Percentiles rank a stretch among this genome's conserved stretches.
Evolutionary conservation across 2,329 filamentous ascomycete genomes (phyloP).

Genomic region (Trichophaea hybrida): DNA sequence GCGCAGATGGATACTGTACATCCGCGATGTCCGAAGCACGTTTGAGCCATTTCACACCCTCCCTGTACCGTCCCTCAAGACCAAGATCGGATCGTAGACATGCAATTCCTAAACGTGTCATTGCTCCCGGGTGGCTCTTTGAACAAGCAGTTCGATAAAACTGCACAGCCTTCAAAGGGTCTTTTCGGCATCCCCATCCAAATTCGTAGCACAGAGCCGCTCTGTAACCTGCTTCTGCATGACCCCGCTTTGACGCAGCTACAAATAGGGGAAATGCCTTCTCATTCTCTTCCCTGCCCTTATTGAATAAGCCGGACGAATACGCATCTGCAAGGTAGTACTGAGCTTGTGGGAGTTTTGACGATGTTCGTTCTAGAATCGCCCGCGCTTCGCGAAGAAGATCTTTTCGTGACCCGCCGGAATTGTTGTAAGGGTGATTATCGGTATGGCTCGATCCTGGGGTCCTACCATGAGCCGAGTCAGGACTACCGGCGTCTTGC

Average conservation of each 20-base stretch:
- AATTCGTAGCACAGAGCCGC: constrained; percentile 94
- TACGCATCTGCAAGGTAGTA: constrained; percentile 95
- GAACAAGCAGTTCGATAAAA: constrained; percentile 82
- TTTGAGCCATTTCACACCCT: constrained; percentile 94
- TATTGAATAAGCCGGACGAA: constrained; percentile 86
- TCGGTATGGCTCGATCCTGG: not conserved
- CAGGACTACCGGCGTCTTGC: constrained; percentile 8
- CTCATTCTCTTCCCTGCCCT: constrained; percentile 82
- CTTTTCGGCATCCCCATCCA: constrained; percentile 86
- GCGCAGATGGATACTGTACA: constrained; percentile 77
- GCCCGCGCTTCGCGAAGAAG: constrained; percentile 74
- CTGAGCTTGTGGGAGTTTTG: constrained; percentile 88
- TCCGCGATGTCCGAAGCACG: constrained; percentile 82
- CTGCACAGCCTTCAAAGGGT: constrained; percentile 81
- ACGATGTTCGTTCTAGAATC: constrained; percentile 73
- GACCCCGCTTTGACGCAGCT: constrained; percentile 87
- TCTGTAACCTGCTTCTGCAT: constrained; percentile 89
- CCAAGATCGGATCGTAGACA: constrained; percentile 84
- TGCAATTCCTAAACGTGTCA: constrained; percentile 79
- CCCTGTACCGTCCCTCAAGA: constrained; percentile 64
- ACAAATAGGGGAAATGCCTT: constrained; percentile 86
- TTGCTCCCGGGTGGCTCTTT: constrained; percentile 89
- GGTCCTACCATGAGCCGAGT: not conserved
- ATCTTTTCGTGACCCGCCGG: constrained; percentile 42
- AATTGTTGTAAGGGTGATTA: constrained; percentile 31